Base-by-base conservation (phyloP, 2,329 filamentous ascomycete genomes). In the Fusarium neocosmosporiellum region DNA sequence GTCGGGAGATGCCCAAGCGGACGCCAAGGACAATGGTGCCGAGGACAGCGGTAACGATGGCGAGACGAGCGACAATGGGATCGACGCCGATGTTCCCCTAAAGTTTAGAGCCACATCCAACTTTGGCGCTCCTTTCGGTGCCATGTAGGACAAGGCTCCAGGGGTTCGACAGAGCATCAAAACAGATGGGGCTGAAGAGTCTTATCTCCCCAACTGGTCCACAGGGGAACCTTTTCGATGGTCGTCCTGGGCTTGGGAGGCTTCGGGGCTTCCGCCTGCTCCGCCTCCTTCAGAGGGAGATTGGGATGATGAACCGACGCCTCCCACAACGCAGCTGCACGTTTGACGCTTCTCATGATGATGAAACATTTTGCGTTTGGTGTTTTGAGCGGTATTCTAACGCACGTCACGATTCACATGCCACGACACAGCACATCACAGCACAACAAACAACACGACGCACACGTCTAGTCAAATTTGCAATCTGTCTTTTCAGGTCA, bases 101-200 rank as follows among this genome's bases (percentile, higher is more conserved):
- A 85, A 83, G 73, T 77, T 88, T 43, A 86, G 80, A 74, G 81
- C 77, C 29, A 85, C 83, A 20, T 83, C 79, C 69, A 87, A 87
- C 71, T 87, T 87, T 76, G 85, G 85, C 14, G 83, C 84, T 22
- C 85, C 85, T 2, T 84, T 86, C 70, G 85, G 85, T 36, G 70
- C 71, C 34, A 71, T 78, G 55, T 81, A 79, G 73, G 63, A 48
- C 54, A 62, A 64, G 37, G 57, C 57, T 61, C 53, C 46, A 55
- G 53, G 36, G 55, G 22, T 39, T 54, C 39, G 53, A 34, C 59
- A 34, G 10, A 34, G 34, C 31, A 54, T 27, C 34, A 24, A 27
- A 27, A 50, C 34, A 33, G 20, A 57, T 55, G 39, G 43, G 50
- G 43, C 31, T 43, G 41, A 10, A 3, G 59, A 57, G n/a, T 65